Conservation (phyloP, 441 rosid genomes). For the Gossypium davidsonii region DNA sequence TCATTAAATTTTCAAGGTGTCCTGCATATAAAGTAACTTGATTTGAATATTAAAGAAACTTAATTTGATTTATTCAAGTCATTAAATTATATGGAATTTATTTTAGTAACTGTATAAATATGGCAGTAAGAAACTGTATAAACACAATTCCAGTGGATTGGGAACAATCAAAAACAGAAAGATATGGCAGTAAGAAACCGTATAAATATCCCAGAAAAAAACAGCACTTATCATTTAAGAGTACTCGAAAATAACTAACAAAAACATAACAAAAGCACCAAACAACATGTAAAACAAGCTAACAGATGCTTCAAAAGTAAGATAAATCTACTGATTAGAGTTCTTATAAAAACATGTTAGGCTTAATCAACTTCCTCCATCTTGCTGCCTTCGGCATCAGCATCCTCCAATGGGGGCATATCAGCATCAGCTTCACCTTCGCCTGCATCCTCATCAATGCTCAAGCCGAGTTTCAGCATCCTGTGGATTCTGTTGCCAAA, state of each 20-base stretch:
- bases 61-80: no score
- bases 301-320: neutral
- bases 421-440: slow-evolving; percentile 39
- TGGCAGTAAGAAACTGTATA: no score
- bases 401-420: slow-evolving; percentile 54
- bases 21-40: neutral
- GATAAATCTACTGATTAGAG: neutral
- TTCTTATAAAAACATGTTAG: neutral
- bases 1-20: neutral
- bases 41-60: neutral
- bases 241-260: neutral
- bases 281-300: neutral
- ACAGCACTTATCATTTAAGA: neutral
- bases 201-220: neutral
- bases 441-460: slow-evolving; percentile 55
- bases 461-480: slow-evolving; percentile 61
- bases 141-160: no score
- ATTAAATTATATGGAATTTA: no score
- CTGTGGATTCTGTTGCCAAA: slow-evolving; percentile 67
- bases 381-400: slow-evolving; percentile 68
- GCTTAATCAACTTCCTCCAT: slow-evolving; percentile 70
- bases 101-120: no score
- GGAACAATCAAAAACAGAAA: no score
- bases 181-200: neutral
- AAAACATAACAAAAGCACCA: neutral